Conservation (phyloP, 306 rosid species). For the Vigna hirtella region DNA sequence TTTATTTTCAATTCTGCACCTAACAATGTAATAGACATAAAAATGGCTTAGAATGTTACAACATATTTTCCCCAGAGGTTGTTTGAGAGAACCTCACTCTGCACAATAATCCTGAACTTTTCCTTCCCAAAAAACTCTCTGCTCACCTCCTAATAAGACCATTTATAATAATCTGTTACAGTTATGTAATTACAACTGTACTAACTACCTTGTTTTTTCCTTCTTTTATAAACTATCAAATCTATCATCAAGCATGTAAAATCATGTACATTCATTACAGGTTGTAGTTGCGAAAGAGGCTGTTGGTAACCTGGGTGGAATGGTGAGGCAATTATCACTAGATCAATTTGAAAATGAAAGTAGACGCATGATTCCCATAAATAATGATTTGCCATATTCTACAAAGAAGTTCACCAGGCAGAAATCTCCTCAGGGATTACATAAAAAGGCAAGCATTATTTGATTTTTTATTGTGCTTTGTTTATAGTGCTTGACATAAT, state of each 20-base stretch:
- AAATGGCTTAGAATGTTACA: too few species aligned
- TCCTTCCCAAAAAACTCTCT: too few species aligned
- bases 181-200: too few species aligned
- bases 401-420: slow-evolving; percentile 88
- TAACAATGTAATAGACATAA: too few species aligned
- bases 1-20: too few species aligned
- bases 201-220: too few species aligned
- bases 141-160: too few species aligned
- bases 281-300: slow-evolving; percentile 99
- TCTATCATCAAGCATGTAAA: slow-evolving; percentile 36
- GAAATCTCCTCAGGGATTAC: slow-evolving; percentile 97
- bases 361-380: slow-evolving; percentile 93
- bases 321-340: slow-evolving; percentile 97
- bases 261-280: slow-evolving; percentile 58
- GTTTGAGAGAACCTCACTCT: too few species aligned
- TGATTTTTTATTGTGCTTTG: slow-evolving; percentile 22
- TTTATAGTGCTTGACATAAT: slow-evolving; percentile 13
- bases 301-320: slow-evolving; percentile 94
- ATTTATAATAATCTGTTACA: too few species aligned
- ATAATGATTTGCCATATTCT: slow-evolving; percentile 76
- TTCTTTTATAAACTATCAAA: too few species aligned
- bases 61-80: too few species aligned
- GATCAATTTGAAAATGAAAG: slow-evolving; percentile 99
- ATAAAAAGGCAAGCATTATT: slow-evolving; percentile 77
- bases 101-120: too few species aligned